Conservation (phyloP, 2,329 filamentous ascomycete genomes). For the Colletotrichum sp. region DNA sequence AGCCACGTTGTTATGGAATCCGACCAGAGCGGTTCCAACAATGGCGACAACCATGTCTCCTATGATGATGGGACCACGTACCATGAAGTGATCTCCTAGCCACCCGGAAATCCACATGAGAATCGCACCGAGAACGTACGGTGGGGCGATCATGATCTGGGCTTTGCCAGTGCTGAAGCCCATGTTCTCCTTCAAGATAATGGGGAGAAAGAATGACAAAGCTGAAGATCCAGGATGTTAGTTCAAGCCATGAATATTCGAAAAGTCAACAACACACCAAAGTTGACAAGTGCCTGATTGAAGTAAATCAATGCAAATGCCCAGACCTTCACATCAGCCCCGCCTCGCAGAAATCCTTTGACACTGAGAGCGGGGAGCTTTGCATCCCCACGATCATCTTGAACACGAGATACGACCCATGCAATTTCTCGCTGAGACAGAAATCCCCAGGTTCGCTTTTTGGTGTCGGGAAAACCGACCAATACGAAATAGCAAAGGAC, state of each 20-base stretch:
- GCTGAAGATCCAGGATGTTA: slow-evolving; percentile 44
- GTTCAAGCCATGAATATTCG: neutral
- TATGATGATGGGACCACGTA: slow-evolving; percentile 72
- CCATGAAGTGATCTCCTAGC: slow-evolving; percentile 66
- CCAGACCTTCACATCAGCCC: slow-evolving; percentile 79
- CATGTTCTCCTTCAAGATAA: slow-evolving; percentile 50
- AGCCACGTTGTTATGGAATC: slow-evolving; percentile 55
- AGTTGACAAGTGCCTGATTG: slow-evolving; percentile 21
- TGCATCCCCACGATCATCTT: slow-evolving; percentile 67
- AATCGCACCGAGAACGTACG: slow-evolving; percentile 64
- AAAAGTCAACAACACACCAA: neutral
- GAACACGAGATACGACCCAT: slow-evolving; percentile 71
- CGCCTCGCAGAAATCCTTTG: slow-evolving; percentile 69
- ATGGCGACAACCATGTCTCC: slow-evolving; percentile 64
- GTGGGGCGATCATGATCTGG: slow-evolving; percentile 63
- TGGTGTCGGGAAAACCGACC: slow-evolving; percentile 79
- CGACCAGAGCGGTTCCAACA: slow-evolving; percentile 68
- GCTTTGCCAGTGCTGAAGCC: slow-evolving; percentile 36
- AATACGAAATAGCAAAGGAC: slow-evolving; percentile 63
- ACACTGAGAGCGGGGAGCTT: slow-evolving; percentile 71
- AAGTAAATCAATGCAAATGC: slow-evolving; percentile 48
- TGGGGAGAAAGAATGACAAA: slow-evolving; percentile 60
- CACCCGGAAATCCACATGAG: slow-evolving; percentile 68
- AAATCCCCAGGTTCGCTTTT: slow-evolving; percentile 53
- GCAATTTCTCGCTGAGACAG: slow-evolving; percentile 68